Base-by-base conservation (phyloP, 768 basidiomycete species). In the Xerocomellus amylosporus region DNA sequence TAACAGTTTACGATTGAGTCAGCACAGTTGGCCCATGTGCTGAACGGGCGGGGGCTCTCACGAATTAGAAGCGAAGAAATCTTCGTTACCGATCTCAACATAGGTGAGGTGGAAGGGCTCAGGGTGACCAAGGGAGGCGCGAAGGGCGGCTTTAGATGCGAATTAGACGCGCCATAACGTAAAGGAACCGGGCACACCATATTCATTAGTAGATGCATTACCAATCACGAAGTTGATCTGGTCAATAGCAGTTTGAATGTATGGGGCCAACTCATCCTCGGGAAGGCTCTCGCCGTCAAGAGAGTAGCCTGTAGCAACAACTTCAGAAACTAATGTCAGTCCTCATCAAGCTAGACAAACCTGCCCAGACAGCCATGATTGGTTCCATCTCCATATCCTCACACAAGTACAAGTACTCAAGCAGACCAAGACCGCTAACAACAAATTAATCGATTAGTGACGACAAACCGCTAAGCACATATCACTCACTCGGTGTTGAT, bases 201-300 rank as follows among this genome's bases (percentile, higher is more conserved):
- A 64, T 49, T 71, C 68, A 52, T 77, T 82, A 39, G 72, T 77
- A 8, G 68, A 56, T 14, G 78, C 69, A 54, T 82, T 75, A 3
- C 84, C 84, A 17, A 85, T 76, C 13, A 78, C 83, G 55, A 85
- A 86, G 62, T 84, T 81, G 55, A 84, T 82, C 76, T 85, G 82
- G 57, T 82, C 77, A 26, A 77, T 76, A 2, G 83, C 82, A 59
- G 77, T 73, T 62, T 83, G 77, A 37, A 86, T 81, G 59, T 78
- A 82, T 0, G 79, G 78, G 2, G 63, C 71, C 17, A 84, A 70
- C 15, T 67, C 65, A 15, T 58, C 60, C 51, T 82, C 79, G 3
- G 80, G 57, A 19, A 82, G 62, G 33, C 73, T 77, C 2, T 70
- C 60, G 2, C 79, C 78, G 7, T 73, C 74, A 10, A 85, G 74